Evolutionary conservation across 805 yeast species (phyloP).

Genomic region (Ascoidea asiatica): DNA sequence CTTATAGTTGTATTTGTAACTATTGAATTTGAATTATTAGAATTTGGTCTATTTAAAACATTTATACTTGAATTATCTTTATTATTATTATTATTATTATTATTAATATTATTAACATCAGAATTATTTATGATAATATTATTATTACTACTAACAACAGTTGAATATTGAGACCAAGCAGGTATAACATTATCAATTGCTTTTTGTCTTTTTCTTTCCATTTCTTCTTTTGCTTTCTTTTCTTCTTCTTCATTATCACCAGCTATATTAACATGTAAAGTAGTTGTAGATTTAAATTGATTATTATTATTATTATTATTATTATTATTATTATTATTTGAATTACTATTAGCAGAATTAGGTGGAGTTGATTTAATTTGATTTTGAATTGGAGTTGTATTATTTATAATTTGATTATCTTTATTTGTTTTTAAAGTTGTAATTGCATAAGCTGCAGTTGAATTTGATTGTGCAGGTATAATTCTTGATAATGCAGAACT

Average conservation of each 20-base stretch:
- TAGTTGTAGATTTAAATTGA: constrained; percentile 13
- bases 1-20: background rate
- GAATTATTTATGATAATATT: constrained; percentile 6
- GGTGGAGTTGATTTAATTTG: constrained; percentile 3
- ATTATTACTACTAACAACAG: constrained; percentile 56
- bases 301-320: constrained; percentile 1
- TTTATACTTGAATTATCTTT: constrained; percentile 4
- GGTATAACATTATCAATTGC: constrained; percentile 91
- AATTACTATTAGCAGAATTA: background rate
- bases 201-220: constrained; percentile 17
- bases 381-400: constrained; percentile 13
- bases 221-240: constrained; percentile 43
- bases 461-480: constrained; percentile 68
- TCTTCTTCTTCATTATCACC: constrained; percentile 47
- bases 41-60: constrained; percentile 3
- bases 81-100: constrained; percentile 7
- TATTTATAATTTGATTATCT: constrained; percentile 51
- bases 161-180: constrained; percentile 87
- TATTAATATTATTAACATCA: constrained; percentile 12
- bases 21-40: constrained; percentile 1
- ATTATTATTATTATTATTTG: background rate
- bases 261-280: constrained; percentile 67
- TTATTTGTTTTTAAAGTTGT: constrained; percentile 55
- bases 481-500: constrained; percentile 73
- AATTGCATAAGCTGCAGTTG: constrained; percentile 65